phyloP scores from a whole-genome alignment of 2,329 filamentous ascomycete species.

The Epichloe amarillans region DNA sequence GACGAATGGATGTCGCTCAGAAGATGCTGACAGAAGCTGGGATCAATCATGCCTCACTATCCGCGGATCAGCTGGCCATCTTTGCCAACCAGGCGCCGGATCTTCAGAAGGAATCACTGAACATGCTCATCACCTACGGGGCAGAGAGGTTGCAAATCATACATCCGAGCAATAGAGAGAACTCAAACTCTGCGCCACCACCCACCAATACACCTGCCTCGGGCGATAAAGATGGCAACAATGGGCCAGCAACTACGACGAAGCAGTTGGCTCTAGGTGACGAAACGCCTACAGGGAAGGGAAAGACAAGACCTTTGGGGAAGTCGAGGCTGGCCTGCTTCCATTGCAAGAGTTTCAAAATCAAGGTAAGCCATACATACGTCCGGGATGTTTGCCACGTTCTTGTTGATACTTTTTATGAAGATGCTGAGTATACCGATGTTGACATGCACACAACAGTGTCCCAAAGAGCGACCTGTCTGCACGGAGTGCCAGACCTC shows the following conservation, averaged over 20 bases:
- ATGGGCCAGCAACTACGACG: constrained; percentile 15
- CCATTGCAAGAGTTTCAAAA: constrained; percentile 21
- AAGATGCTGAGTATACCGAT: background rate
- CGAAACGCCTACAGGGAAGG: constrained; percentile 1
- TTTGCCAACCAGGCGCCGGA: constrained; percentile 46
- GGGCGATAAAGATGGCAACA: constrained; percentile 8
- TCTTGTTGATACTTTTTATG: background rate
- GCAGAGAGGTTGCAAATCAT: constrained; percentile 44
- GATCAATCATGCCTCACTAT: constrained; percentile 39
- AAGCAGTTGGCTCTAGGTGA: constrained; percentile 17
- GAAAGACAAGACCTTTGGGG: constrained; percentile 12
- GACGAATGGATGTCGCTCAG: constrained; percentile 35
- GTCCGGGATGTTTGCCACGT: too few species aligned
- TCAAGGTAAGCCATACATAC: constrained; percentile 21
- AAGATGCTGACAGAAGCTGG: constrained; percentile 31
- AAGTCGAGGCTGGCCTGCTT: constrained; percentile 23
- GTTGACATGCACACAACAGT: constrained; percentile 19
- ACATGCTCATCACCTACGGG: constrained; percentile 43
- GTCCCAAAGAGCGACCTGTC: constrained; percentile 25
- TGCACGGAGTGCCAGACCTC: constrained; percentile 24
- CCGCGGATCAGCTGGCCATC: constrained; percentile 42
- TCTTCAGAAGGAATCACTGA: constrained; percentile 39
- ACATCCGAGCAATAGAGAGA: constrained; percentile 30
- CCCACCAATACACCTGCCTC: constrained; percentile 12
- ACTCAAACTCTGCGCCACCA: constrained; percentile 15